A percentile compares a stretch with the other conserved stretches of the same genome.
Conservation (phyloP, 768 basidiomycete genomes). For the Pleurotus djamor region DNA sequence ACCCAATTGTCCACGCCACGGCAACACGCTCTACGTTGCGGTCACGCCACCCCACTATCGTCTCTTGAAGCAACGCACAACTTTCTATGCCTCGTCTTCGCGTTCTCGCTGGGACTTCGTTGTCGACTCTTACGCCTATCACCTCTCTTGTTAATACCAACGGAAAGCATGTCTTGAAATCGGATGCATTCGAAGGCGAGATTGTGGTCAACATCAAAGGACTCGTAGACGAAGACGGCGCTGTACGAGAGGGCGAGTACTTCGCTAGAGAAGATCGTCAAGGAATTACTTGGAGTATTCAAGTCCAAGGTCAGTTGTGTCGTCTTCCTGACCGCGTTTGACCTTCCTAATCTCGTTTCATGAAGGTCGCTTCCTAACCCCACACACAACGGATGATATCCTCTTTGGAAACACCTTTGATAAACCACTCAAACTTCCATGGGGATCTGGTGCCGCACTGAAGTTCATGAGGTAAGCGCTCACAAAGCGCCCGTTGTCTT, state of each 20-base stretch:
- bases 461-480: slow-evolving; percentile 77
- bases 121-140: slow-evolving; percentile 52
- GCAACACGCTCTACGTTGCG: too few species aligned
- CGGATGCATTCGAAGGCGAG: slow-evolving; percentile 72
- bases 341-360: not conserved
- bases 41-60: too few species aligned
- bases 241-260: slow-evolving; percentile 58
- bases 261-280: slow-evolving; percentile 68
- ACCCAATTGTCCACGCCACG: too few species aligned
- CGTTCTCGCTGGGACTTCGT: slow-evolving; percentile 70
- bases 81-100: slow-evolving; percentile 50
- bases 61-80: not conserved
- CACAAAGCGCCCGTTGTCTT: not conserved
- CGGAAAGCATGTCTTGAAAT: slow-evolving; percentile 47
- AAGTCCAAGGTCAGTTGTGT: slow-evolving; percentile 67
- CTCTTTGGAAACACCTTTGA: slow-evolving; percentile 92
- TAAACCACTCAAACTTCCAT: slow-evolving; percentile 70
- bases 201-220: slow-evolving; percentile 79
- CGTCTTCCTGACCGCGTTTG: not conserved
- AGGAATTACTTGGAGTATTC: slow-evolving; percentile 91
- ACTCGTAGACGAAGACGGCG: slow-evolving; percentile 53
- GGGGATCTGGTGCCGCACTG: slow-evolving; percentile 77
- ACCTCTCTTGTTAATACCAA: slow-evolving; percentile 64
- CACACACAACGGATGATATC: slow-evolving; percentile 73
- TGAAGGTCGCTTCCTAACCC: slow-evolving; percentile 69